Evolutionary conservation across 345 rosid species (phyloP), one percentile per base, ranked within the genome.

Genomic region (Aurinia saxatilis): DNA sequence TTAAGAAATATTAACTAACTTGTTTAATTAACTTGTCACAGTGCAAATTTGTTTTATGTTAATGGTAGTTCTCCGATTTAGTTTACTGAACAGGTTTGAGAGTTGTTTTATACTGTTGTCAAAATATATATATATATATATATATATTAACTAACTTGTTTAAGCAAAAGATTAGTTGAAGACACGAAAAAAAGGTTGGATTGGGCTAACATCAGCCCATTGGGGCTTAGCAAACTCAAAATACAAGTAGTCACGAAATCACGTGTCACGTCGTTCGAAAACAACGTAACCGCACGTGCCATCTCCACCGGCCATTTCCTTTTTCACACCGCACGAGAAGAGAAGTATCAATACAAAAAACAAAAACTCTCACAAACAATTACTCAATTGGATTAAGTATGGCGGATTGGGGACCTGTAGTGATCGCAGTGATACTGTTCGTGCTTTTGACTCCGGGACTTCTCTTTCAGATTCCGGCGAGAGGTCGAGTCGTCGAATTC

Each of bases 351-450:
- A 46, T 5, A 19, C 29, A 56, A 52, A 8, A 11, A 36, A 47
- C 0, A 5, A 21, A 13, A 34, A 53, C 27, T 36, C 30, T 53
- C 13, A n/a, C n/a, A n/a, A n/a, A n/a, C n/a, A n/a, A n/a, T n/a
- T n/a, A n/a, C n/a, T n/a, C n/a, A n/a, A n/a, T 12, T 23, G 56
- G 5, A 15, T 14, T 15, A 49, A 23, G 19, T 16, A 89, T 90
- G 97, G 91, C 96, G 35, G 99, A 92, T 21, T 89, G 96, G 97
- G 98, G 95, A 0, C 99, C 99, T 7, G 93, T 93, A n/a, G 66
- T 90, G 66, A 74, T 89, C 13, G 90, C 91, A 1, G 84, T 84
- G 78, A 85, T 90, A 55, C 73, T 92, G 56, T 92, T 92, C 68
- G 84, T 92, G 74, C 69, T 89, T 44, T 61, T 92, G 8, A 81